Evolutionary conservation across 108 stramenopile species (phyloP), one percentile per base, ranked within the genome.

Genomic region (Chaetoceros muelleri): DNA sequence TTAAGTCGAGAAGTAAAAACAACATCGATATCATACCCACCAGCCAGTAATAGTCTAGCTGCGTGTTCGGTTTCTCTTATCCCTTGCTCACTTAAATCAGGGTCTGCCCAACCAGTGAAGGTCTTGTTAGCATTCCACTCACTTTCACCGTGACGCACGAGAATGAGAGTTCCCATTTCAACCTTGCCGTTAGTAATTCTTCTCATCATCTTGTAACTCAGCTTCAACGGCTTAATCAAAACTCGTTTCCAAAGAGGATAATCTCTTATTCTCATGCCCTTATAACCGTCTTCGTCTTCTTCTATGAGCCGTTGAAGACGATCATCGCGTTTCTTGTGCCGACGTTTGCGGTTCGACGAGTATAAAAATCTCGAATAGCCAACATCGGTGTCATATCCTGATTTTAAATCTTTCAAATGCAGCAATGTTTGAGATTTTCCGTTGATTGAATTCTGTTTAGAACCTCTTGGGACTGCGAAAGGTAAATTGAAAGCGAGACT

Each of bases 1-100:
- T 84, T 81, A 18, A 92, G 64, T 23, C 76, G 67, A 19, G 81
- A 83, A 19, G 82, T 82, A 63, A 83, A 86, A 48, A 78, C 61
- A 20, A 85, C 69, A 71, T 92, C 90, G 24, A 80, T 72, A 51
- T 74, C 65, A 56, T 74, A 77, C 1, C 80, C 80, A 48, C 77
- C 72, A 10, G 74, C 58, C 25, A 81, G 60, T 1, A 81, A 63
- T 7, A 81, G 61, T 44, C 72, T 55, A 26, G 57, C 76, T 13
- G 74, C 76, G 52, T 82, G 81, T 40, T 70, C 67, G 49, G 67
- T 64, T 44, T 78, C 71, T 22, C 65, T 46, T 0, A 67, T 52
- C 2, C 77, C 81, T 24, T 65, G 48, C n/a, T 52, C 24, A 0
- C 68, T 58, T 40, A 82, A 56, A 50, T 72, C 67, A 2, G 77